These are phyloP conservation scores for Citrus glauca DNA, from an alignment of 345 rosid genomes.

Conservation along the genomic window DNA sequence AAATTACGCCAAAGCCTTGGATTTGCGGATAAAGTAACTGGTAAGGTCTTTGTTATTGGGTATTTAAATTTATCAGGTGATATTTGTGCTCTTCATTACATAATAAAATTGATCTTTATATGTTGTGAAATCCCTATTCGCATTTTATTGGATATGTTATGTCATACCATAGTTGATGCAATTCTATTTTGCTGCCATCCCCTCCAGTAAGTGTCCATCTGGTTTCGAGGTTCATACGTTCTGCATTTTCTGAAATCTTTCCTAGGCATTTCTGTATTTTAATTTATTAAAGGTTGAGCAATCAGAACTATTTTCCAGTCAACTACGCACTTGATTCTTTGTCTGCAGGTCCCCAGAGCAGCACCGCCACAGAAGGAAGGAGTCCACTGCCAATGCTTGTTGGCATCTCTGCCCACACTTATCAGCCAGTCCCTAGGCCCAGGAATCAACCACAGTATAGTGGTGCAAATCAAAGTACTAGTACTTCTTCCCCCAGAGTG, in stretches of 20 bases:
- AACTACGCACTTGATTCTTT: too few species aligned
- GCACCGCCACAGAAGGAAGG: background rate
- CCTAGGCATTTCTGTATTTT: too few species aligned
- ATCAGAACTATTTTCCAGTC: too few species aligned
- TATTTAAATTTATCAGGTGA: background rate
- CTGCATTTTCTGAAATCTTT: too few species aligned
- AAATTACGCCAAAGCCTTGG: constrained; percentile 28
- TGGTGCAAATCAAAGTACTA: too few species aligned
- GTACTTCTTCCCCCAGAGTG: background rate
- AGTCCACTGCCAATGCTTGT: constrained; percentile 2
- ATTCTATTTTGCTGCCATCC: too few species aligned
- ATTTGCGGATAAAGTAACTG: constrained; percentile 20
- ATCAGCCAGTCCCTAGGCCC: background rate
- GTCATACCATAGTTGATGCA: background rate
- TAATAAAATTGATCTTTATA: background rate
- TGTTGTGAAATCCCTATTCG: background rate
- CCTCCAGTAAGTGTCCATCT: too few species aligned
- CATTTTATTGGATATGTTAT: too few species aligned
- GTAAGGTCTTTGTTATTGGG: constrained; percentile 16
- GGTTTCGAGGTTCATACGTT: too few species aligned
- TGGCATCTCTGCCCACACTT: background rate
- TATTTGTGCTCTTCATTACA: background rate
- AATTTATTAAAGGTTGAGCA: too few species aligned
- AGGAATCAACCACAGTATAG: background rate
- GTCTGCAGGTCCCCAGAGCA: background rate